These are phyloP conservation scores for Talaromyces sp. DNA, from an alignment of 2,329 filamentous ascomycete genomes.

Conservation along the genomic window DNA sequence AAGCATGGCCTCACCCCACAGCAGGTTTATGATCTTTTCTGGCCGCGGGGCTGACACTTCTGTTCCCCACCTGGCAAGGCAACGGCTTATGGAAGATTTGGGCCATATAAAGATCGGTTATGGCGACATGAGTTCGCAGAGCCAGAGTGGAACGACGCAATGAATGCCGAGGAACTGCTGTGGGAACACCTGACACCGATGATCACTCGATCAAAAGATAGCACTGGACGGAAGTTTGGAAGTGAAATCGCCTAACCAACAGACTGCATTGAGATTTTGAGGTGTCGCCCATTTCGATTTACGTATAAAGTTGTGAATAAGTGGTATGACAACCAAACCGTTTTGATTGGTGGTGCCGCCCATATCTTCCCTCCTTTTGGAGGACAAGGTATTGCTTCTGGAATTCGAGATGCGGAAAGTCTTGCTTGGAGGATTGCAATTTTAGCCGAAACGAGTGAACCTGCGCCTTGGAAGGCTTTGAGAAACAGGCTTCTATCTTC, in stretches of 20 bases:
- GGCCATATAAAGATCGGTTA: slow-evolving; percentile 18
- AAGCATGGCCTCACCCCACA: slow-evolving; percentile 19
- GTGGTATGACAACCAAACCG: slow-evolving; percentile 16
- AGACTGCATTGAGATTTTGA: slow-evolving; percentile 21
- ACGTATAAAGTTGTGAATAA: slow-evolving; percentile 19
- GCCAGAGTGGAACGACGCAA: slow-evolving; percentile 13
- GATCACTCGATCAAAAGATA: slow-evolving; percentile 1
- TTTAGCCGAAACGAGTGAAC: background rate
- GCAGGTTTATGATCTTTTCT: slow-evolving; percentile 25
- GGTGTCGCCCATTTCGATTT: slow-evolving; percentile 21
- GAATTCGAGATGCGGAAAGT: slow-evolving; percentile 3
- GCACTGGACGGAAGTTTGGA: background rate
- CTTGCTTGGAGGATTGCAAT: slow-evolving; percentile 1
- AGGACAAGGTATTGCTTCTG: slow-evolving; percentile 11
- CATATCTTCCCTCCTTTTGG: slow-evolving; percentile 25
- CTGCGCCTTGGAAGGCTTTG: background rate
- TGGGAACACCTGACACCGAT: slow-evolving; percentile 11
- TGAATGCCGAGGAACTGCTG: slow-evolving; percentile 13
- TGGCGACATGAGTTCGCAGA: slow-evolving; percentile 27
- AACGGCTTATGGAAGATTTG: slow-evolving; percentile 20
- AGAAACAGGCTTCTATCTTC: background rate
- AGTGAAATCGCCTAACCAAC: slow-evolving; percentile 15
- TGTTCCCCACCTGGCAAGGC: slow-evolving; percentile 17
- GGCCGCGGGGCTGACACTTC: slow-evolving; percentile 23
- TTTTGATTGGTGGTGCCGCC: slow-evolving; percentile 22